Conservation (phyloP, 805 yeast species). For the Cephaloascus albidus region DNA sequence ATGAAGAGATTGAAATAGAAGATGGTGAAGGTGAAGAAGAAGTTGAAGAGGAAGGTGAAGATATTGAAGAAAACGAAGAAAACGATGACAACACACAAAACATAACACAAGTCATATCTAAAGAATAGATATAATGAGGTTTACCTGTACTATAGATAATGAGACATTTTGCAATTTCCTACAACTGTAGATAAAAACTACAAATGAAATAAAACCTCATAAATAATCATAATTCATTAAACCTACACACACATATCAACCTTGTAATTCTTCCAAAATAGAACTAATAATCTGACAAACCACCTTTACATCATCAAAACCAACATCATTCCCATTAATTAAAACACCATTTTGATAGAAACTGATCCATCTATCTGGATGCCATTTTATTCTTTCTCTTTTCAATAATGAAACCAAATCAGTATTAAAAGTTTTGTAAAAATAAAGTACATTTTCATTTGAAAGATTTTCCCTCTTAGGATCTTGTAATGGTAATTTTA, state of each 20-base stretch:
- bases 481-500: neutral
- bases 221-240: too few species aligned
- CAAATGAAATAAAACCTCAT: too few species aligned
- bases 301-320: neutral
- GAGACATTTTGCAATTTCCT: too few species aligned
- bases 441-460: neutral
- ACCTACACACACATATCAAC: neutral
- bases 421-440: too few species aligned
- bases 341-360: neutral
- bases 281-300: neutral
- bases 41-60: constrained; percentile 9
- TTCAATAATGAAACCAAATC: neutral
- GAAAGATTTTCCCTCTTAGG: neutral
- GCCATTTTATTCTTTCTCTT: neutral
- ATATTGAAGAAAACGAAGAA: constrained; percentile 6
- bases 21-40: constrained; percentile 11
- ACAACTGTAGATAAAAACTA: too few species aligned
- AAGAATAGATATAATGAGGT: too few species aligned
- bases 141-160: too few species aligned
- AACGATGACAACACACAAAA: constrained; percentile 4
- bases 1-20: constrained; percentile 20
- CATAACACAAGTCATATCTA: too few species aligned
- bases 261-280: neutral
- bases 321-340: neutral
- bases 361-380: neutral